Conservation (phyloP, 495 filamentous ascomycete species). For the Neurospora sp. region DNA sequence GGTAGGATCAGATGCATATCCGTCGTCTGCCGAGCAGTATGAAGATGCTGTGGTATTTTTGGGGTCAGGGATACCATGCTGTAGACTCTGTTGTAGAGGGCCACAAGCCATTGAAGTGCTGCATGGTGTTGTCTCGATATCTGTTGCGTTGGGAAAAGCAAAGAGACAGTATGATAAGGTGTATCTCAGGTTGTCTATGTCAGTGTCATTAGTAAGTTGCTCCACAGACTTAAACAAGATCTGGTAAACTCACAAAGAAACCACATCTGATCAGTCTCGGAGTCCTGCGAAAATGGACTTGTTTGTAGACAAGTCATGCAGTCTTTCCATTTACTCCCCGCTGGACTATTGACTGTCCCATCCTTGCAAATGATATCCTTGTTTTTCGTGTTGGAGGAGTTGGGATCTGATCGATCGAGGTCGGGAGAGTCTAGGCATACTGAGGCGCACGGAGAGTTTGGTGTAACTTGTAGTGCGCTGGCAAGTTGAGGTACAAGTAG, state of each 20-base stretch:
- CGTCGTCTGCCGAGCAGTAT: constrained; percentile 28
- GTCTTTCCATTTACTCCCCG: constrained; percentile 34
- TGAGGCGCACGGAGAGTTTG: constrained; percentile 41
- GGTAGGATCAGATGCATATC: constrained; percentile 14
- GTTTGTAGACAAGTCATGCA: constrained; percentile 44
- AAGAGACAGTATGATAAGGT: constrained; percentile 35
- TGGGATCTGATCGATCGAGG: constrained; percentile 33
- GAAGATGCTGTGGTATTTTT: constrained; percentile 21
- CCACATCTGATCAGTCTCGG: constrained; percentile 40
- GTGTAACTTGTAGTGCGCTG: constrained; percentile 36
- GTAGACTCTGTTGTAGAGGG: constrained; percentile 18
- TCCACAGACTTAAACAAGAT: neutral
- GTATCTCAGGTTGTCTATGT: constrained; percentile 37
- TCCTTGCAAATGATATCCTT: constrained; percentile 40
- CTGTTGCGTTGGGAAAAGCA: constrained; percentile 33
- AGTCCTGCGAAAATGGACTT: constrained; percentile 32
- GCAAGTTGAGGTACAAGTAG: constrained; percentile 15
- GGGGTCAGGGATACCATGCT: constrained; percentile 23
- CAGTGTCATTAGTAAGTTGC: neutral
- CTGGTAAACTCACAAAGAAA: constrained; percentile 36
- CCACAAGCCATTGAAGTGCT: constrained; percentile 33
- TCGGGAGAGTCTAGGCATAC: constrained; percentile 30
- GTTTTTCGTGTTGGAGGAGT: constrained; percentile 32
- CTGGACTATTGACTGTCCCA: constrained; percentile 12
- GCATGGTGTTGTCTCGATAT: constrained; percentile 29